Base-by-base conservation (phyloP, 768 basidiomycete species). In the Pulveroboletus sp. region DNA sequence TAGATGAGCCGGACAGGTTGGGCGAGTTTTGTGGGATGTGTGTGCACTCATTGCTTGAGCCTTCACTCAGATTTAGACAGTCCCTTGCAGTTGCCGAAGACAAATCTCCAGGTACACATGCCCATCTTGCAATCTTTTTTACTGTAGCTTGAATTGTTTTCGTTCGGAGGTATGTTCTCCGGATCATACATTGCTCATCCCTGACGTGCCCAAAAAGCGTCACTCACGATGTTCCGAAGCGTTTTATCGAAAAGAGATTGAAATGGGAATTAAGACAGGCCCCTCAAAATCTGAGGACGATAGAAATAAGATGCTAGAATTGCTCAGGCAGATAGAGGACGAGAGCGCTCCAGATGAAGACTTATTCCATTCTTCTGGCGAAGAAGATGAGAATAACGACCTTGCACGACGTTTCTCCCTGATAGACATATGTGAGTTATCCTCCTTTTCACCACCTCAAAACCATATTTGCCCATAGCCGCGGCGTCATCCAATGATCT, bases 81-180 rank as follows among this genome's bases (percentile, higher is more conserved):
- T 35, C n/a, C 19, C 40, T 49, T 54, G 13, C 51, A 93, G 90
- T 58, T 93, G 90, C 70, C 76, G 73, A 27, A 75, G 86, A 59
- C 85, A 89, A 58, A 76, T 87, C 55, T 79, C 87, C 16, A 84
- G 82, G 60, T 94, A 94, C 66, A 84, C 82, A 1, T 94, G 91
- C 55, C 86, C 91, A 20, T 75, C 74, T 27, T 94, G 91, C 69
- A 92, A 92, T 59, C 69, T 85, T 23, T 77, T 78, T 0, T 93
- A 93, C 58, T 94, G 91, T 69, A 87, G 87, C 23, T 64, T 92
- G 25, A 69, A 72, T 11, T 94, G 91, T 68, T 94, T 90, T 69
- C 81, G 84, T 37, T 85, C 85, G 24, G 72, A 80, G 68, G 87
- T 86, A 66, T 52, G 77, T 63, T 24, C 47, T 47, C 17, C 6